Evolutionary conservation across 371 early-diverging fungal genomes (phyloP), one percentile per base, ranked within the genome.

Genomic region (Capillidium heterosporum): DNA sequence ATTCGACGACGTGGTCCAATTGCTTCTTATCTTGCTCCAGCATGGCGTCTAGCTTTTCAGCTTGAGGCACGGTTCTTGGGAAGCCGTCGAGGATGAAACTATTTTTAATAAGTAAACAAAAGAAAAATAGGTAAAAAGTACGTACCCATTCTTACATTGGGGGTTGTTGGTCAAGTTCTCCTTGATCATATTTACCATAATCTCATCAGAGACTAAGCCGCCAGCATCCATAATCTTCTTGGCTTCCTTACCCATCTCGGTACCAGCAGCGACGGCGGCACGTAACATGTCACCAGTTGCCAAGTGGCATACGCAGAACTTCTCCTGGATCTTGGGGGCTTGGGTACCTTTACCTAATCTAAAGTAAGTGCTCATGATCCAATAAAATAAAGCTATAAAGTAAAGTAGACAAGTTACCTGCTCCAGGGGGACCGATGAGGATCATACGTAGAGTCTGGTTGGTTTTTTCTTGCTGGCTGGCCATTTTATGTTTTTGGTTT

Each of bases 41-140:
- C 95, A 95, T 95, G 53, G 81, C 77, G 70, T 98, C 96, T 63
- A 99, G 77, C 80, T 91, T 95, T 69, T 95, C 86, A 26, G 98
- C 97, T 76, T 99, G 99, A 46, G 80, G 82, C 57, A 95, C 87
- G 42, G 95, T 99, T 64, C 99, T 87, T 57, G 99, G 99, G 85
- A 96, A 99, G 42, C 99, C 99, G 70, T 99, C 99, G n/a, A 99
- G 77, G 65, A 99, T 94, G 76, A 96, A 99, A 61, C 82, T 78
- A 63, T 26, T 57, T 10, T 55, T 1, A 8, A 4, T 48, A 54
- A 39, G 26, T 27, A 27, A 54, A 15, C 50, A 39, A 44, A 41
- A 39, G 51, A 32, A 59, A 26, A 21, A 44, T 59, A 48, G 15
- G 52, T 49, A 8, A 42, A 44, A 10, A 13, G 31, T 59, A 63